These are phyloP conservation scores for Bryoerythrophyllum caledonicum DNA, from an alignment of 225 moss, liverwort and hornwort species.

Conservation along the genomic window DNA sequence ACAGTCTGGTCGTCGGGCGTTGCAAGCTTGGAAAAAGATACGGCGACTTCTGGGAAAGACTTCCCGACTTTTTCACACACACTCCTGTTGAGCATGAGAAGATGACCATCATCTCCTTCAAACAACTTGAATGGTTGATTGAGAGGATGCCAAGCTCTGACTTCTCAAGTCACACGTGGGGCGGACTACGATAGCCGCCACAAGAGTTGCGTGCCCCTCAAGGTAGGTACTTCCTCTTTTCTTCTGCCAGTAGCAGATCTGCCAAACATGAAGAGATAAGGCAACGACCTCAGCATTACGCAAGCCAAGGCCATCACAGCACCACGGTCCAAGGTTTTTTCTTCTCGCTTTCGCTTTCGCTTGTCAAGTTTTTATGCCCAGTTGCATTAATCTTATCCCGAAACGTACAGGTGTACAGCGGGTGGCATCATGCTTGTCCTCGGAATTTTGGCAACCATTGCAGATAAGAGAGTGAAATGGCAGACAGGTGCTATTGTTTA, in stretches of 20 bases:
- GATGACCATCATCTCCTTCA: neutral
- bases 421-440: neutral
- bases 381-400: constrained; percentile 17
- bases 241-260: neutral
- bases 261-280: neutral
- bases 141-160: constrained; percentile 3
- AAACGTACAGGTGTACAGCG: neutral
- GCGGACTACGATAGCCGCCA: neutral
- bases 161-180: neutral
- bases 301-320: neutral
- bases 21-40: neutral
- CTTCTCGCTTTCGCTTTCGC: neutral
- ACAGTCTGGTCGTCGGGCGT: neutral
- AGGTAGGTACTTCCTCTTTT: neutral
- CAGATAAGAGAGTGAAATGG: neutral
- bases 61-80: too few species aligned
- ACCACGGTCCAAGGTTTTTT: neutral
- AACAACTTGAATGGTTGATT: constrained; percentile 9
- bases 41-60: neutral
- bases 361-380: neutral
- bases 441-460: neutral
- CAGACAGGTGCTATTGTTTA: too few species aligned
- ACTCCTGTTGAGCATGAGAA: neutral
- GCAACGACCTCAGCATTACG: neutral
- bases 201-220: neutral